Percentiles rank a stretch among this genome's conserved stretches.
Evolutionary conservation across 345 rosid species (phyloP).

Genomic region (Xanthoceras sorbifolium): DNA sequence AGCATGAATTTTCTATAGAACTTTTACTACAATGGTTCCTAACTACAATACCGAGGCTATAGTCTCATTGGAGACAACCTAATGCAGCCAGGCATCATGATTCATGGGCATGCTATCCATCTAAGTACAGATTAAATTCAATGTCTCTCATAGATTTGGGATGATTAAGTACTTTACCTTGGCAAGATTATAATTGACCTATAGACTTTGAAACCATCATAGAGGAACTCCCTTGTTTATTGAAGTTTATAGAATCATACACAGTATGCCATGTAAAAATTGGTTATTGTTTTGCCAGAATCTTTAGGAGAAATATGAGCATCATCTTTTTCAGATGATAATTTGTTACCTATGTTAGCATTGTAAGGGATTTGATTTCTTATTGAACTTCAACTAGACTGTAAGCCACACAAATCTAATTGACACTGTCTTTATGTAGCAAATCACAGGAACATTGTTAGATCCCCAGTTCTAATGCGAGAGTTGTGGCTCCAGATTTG

Average conservation of each 20-base stretch:
- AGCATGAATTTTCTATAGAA: conserved; percentile 16
- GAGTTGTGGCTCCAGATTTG: conserved; percentile 99
- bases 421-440: conserved; percentile 58
- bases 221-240: neutral
- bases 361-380: conserved; percentile 4
- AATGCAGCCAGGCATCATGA: conserved; percentile 9
- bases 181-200: neutral
- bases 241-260: neutral
- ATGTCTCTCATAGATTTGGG: neutral
- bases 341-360: neutral
- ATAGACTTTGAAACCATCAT: neutral
- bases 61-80: conserved; percentile 10
- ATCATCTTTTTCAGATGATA: neutral
- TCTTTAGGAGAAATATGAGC: neutral
- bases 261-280: neutral
- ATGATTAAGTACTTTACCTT: neutral
- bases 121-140: conserved; percentile 1
- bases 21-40: conserved; percentile 7
- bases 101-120: conserved; percentile 12
- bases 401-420: neutral
- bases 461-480: conserved; percentile 89
- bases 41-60: neutral
- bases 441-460: conserved; percentile 94
- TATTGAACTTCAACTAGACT: neutral
- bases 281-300: neutral